Evolutionary conservation across 805 yeast species (phyloP), one percentile per base, ranked within the genome.

Genomic region (Saturnispora saitoi): DNA sequence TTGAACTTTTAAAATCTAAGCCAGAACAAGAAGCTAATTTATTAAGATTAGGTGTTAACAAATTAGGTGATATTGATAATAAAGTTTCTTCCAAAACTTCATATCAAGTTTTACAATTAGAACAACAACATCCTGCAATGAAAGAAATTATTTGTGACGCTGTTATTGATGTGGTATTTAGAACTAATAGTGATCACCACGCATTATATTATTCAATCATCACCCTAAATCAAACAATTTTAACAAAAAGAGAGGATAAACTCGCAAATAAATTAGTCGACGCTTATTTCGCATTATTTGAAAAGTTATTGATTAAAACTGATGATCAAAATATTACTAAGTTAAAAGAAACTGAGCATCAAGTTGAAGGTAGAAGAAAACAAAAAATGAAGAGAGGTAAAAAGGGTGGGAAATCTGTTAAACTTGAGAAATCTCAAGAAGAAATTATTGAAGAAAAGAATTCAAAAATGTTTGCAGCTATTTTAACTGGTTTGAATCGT

Each of bases 11-110:
- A 51, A 81, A 81, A 54, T 73, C 83, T 5, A 91, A 90, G 65
- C 98, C 99, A 4, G 99, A 93, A 69, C 99, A 93, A 71, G 99
- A 93, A 66, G 95, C 83, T 46, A 93, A 93, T 64, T 70, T 93
- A 55, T 72, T 93, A 58, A 77, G 89, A 57, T 72, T 93, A 47
- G 96, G 95, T 47, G 93, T 89, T 42, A 93, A 93, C 65, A 93
- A 93, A 64, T 72, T 93, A 32, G 99, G 99, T 68, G 99, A 93
- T 63, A 76, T 77, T 40, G 96, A 91, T 54, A 84, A 86, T 53
- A 88, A 88, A 62, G 96, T 93, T 4, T 79, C 95, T 1, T 85
- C 98, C 0, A 86, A 86, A 61, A 79, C 95, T 1, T 89, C 97
- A 4, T 87, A 78, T 64, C 81, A 83, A 54, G 69, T 93, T 42